A percentile compares a stretch with the other conserved stretches of the same genome.
These are phyloP conservation scores for Picea engelmannii DNA, from an alignment of 83 land plant genomes.

Conservation along the genomic window DNA sequence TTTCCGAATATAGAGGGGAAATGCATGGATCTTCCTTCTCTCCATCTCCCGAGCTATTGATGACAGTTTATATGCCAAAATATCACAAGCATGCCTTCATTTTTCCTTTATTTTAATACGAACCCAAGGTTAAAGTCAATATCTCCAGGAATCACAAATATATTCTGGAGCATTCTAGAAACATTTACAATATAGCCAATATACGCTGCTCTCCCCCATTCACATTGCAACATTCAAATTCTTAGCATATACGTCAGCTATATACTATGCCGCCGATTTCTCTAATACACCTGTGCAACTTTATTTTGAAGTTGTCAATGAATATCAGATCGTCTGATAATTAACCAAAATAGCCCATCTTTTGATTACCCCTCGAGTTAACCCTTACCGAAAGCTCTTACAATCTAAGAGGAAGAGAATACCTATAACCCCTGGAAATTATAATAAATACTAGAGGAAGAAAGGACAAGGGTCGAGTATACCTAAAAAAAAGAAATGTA, in stretches of 20 bases:
- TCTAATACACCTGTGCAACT: not conserved
- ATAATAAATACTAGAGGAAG: not conserved
- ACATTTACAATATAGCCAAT: constrained; percentile 5
- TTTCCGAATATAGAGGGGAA: not conserved
- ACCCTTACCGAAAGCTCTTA: not conserved
- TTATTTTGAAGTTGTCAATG: too few relatives aligned
- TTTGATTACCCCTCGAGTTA: not conserved
- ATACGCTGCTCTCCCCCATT: not conserved
- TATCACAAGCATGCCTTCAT: not conserved
- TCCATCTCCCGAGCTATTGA: not conserved
- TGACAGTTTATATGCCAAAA: not conserved
- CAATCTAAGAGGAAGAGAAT: not conserved
- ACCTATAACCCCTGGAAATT: not conserved
- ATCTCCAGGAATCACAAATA: not conserved
- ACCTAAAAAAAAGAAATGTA: constrained; percentile 1
- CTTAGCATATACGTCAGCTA: not conserved
- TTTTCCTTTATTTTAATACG: not conserved
- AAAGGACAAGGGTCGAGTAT: not conserved
- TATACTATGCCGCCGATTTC: not conserved
- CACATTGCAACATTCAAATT: not conserved
- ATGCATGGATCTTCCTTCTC: not conserved
- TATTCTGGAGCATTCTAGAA: not conserved
- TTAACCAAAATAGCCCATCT: too few relatives aligned
- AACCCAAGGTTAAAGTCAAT: constrained; percentile 4
- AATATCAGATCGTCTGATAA: too few relatives aligned